A percentile compares a stretch with the other conserved stretches of the same genome.
Conservation (phyloP, 805 yeast genomes). For the Crinitomyces ghanaensis region DNA sequence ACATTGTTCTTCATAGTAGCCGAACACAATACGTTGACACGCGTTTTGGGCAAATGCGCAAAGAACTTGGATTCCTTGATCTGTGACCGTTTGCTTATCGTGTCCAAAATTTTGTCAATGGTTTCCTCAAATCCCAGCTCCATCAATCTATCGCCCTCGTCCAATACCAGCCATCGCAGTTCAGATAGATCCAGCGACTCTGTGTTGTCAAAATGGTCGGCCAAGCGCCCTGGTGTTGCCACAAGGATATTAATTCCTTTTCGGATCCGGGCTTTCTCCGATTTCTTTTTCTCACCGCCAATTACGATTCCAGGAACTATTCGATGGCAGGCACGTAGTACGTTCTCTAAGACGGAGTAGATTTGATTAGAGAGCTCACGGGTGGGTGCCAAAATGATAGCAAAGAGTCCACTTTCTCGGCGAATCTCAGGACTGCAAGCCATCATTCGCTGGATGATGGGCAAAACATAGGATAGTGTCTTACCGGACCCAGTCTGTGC, state of each 20-base stretch:
- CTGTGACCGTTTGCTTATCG: slow-evolving; percentile 37
- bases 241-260: slow-evolving; percentile 94
- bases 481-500: slow-evolving; percentile 99
- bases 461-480: slow-evolving; percentile 77
- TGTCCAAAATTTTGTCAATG: slow-evolving; percentile 57
- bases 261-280: slow-evolving; percentile 90
- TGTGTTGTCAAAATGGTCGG: slow-evolving; percentile 91
- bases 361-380: slow-evolving; percentile 91
- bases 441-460: slow-evolving; percentile 67
- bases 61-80: slow-evolving; percentile 31
- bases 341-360: slow-evolving; percentile 61
- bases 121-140: slow-evolving; percentile 96
- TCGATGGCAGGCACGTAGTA: slow-evolving; percentile 58
- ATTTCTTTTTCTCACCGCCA: slow-evolving; percentile 97
- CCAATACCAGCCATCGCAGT: slow-evolving; percentile 78
- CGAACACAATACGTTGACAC: slow-evolving; percentile 80
- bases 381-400: slow-evolving; percentile 83
- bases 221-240: slow-evolving; percentile 93
- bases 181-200: slow-evolving; percentile 58
- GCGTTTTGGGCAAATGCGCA: slow-evolving; percentile 51
- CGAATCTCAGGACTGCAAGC: slow-evolving; percentile 33
- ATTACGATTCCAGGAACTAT: slow-evolving; percentile 92
- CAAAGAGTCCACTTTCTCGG: slow-evolving; percentile 77
- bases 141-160: slow-evolving; percentile 94
- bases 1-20: slow-evolving; percentile 86